phyloP scores from a whole-genome alignment of 2,329 filamentous ascomycete species.

The Fusarium sublunatum region DNA sequence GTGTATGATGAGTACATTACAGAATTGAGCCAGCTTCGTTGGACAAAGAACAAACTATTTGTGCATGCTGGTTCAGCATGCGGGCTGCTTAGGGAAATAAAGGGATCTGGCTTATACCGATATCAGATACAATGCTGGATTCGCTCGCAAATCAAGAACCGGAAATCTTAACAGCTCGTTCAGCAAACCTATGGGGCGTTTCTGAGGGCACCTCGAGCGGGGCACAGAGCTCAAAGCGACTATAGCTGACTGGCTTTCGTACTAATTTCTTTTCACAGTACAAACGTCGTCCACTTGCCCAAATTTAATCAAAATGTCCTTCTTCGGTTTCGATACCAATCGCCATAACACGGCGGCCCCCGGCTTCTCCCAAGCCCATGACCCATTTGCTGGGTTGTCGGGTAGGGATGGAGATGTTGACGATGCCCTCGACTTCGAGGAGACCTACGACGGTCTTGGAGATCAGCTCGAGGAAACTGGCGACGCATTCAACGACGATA shows the following conservation, averaged over 20 bases:
- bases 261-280: constrained; percentile 43
- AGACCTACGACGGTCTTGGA: constrained; percentile 95
- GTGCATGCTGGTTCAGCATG: neutral
- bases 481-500: constrained; percentile 97
- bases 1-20: neutral
- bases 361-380: constrained; percentile 84
- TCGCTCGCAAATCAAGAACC: neutral
- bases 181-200: constrained; percentile 8
- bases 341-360: constrained; percentile 75
- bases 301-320: constrained; percentile 73
- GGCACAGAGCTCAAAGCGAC: constrained; percentile 36
- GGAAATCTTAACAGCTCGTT: constrained; percentile 1
- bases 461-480: constrained; percentile 91
- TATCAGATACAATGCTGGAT: neutral
- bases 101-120: neutral
- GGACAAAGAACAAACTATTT: neutral
- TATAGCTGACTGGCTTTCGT: constrained; percentile 22
- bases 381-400: constrained; percentile 89
- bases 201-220: constrained; percentile 27
- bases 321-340: constrained; percentile 86
- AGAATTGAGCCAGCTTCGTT: neutral
- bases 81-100: neutral
- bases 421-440: constrained; percentile 82
- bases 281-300: constrained; percentile 37
- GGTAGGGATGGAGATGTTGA: constrained; percentile 69